phyloP scores from a whole-genome alignment of 73 alveolate species.

The Breviolum minutum region DNA sequence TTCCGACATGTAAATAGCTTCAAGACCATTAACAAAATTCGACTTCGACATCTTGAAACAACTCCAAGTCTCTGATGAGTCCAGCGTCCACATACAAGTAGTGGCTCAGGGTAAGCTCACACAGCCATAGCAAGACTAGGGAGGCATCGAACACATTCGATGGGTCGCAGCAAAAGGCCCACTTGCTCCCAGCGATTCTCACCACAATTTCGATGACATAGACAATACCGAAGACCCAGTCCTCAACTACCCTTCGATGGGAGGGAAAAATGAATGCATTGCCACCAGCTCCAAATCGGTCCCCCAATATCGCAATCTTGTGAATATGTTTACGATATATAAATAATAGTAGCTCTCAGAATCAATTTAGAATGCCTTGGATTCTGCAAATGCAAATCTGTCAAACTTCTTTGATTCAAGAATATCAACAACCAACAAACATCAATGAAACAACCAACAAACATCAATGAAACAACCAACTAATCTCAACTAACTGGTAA shows the following conservation, averaged over 20 bases:
- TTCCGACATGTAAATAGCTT: too few relatives aligned
- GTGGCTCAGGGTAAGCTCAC: slow-evolving; percentile 58
- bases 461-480: too few relatives aligned
- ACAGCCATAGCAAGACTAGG: slow-evolving; percentile 62
- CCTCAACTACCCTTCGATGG: not conserved
- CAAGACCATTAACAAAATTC: too few relatives aligned
- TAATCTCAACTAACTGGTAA: too few relatives aligned
- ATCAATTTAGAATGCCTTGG: too few relatives aligned
- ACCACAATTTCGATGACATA: slow-evolving; percentile 34
- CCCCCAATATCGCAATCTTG: not conserved
- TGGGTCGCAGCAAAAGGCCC: slow-evolving; percentile 25
- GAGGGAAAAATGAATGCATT: not conserved
- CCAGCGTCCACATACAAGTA: slow-evolving; percentile 43
- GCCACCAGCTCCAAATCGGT: not conserved
- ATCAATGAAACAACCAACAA: too few relatives aligned
- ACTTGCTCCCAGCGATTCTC: slow-evolving; percentile 37
- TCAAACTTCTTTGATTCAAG: too few relatives aligned
- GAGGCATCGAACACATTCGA: slow-evolving; percentile 44
- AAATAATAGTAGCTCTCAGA: too few relatives aligned
- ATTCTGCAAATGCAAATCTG: too few relatives aligned
- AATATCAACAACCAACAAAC: too few relatives aligned
- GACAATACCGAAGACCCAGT: slow-evolving; percentile 34
- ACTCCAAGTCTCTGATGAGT: slow-evolving; percentile 36
- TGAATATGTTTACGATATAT: not conserved
- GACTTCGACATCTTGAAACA: not conserved